phyloP scores from a whole-genome alignment of 805 yeast species.

The Cyberlindnera japonica region DNA sequence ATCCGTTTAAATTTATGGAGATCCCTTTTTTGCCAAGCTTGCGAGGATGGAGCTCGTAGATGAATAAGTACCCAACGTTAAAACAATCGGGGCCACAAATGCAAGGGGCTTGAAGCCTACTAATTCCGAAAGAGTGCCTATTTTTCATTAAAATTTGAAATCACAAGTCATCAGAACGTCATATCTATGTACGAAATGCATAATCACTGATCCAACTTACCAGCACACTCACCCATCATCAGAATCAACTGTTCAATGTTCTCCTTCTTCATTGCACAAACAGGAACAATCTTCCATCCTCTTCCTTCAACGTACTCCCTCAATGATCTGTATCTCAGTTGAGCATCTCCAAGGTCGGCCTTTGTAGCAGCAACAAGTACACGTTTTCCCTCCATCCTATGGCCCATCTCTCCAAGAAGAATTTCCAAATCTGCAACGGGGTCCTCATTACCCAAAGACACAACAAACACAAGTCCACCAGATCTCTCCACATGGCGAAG shows the following conservation, averaged over 20 bases:
- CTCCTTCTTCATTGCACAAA: constrained; percentile 72
- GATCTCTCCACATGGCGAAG: constrained; percentile 90
- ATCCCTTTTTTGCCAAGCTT: background rate
- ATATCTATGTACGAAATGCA: no score
- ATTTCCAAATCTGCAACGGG: constrained; percentile 65
- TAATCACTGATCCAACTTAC: constrained; percentile 24
- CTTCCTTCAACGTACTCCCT: constrained; percentile 39
- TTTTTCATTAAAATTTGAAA: no score
- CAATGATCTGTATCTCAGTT: constrained; percentile 45
- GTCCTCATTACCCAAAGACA: constrained; percentile 63
- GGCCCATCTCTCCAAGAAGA: constrained; percentile 70
- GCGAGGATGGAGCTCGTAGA: no score
- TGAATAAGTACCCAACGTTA: no score
- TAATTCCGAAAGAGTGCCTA: no score
- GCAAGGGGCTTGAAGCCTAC: no score
- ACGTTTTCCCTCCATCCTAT: constrained; percentile 55
- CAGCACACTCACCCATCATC: constrained; percentile 59
- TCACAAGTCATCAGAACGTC: no score
- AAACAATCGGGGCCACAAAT: no score
- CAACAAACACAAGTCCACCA: constrained; percentile 82
- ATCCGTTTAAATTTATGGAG: background rate
- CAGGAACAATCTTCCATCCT: constrained; percentile 74
- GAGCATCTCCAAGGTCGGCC: constrained; percentile 68
- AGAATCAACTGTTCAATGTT: constrained; percentile 67
- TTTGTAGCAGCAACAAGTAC: constrained; percentile 87